phyloP scores from a whole-genome alignment of 2,329 filamentous ascomycete species.

The Botrytis byssoidea region DNA sequence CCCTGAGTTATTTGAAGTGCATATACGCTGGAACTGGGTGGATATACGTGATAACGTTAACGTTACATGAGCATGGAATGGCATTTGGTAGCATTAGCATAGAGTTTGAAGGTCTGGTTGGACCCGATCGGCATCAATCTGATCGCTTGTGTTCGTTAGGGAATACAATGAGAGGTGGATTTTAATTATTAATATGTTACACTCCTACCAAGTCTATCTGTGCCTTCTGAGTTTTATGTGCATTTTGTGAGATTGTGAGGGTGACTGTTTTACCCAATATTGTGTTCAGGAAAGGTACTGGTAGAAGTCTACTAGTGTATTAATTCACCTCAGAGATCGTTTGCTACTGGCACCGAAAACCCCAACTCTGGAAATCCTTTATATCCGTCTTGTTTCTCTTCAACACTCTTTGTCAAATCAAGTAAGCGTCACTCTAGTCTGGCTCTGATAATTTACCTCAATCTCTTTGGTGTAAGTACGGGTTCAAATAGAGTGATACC shows the following conservation, averaged over 20 bases:
- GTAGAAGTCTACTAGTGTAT: background rate
- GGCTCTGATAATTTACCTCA: too few relatives aligned
- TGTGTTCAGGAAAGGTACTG: background rate
- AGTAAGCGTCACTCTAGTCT: too few relatives aligned
- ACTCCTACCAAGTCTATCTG: background rate
- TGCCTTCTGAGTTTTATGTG: background rate
- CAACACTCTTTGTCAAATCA: too few relatives aligned
- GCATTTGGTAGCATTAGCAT: conserved; percentile 16
- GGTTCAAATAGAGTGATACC: too few relatives aligned
- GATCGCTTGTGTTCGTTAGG: background rate
- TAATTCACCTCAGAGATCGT: background rate
- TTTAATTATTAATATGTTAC: conserved; percentile 20
- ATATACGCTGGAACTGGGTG: background rate
- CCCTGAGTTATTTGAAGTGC: conserved; percentile 4
- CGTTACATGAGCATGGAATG: conserved; percentile 17
- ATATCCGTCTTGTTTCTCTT: too few relatives aligned
- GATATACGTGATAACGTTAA: conserved; percentile 1
- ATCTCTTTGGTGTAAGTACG: too few relatives aligned
- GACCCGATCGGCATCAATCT: background rate
- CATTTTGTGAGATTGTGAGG: background rate
- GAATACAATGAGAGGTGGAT: conserved; percentile 17
- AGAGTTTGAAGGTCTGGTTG: background rate
- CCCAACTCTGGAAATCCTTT: background rate
- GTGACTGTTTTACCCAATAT: background rate
- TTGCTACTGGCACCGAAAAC: background rate